These are phyloP conservation scores for Debaryomycetaceae sp. DNA, from an alignment of 1,139 yeast species.

Conservation along the genomic window DNA sequence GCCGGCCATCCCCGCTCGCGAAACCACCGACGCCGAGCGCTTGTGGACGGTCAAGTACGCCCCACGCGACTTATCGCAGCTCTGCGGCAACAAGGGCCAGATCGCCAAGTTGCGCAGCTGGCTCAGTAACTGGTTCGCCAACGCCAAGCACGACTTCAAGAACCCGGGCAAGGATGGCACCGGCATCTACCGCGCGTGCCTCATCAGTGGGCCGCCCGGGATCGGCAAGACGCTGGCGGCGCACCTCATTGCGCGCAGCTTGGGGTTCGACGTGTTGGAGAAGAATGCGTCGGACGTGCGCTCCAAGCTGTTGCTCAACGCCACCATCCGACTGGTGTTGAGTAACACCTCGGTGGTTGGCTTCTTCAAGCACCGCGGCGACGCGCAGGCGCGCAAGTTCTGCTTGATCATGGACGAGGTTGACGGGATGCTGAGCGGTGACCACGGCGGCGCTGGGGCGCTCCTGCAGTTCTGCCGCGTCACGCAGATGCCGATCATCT, in stretches of 20 bases:
- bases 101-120: conserved; percentile 64
- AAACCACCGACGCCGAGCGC: conserved; percentile 46
- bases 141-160: conserved; percentile 53
- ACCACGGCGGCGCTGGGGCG: conserved; percentile 97
- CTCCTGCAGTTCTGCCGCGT: conserved; percentile 81
- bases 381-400: conserved; percentile 41
- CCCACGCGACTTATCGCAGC: conserved; percentile 67
- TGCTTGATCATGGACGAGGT: conserved; percentile 97
- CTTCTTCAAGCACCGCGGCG: conserved; percentile 48
- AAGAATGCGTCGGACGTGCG: conserved; percentile 88
- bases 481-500: conserved; percentile 84
- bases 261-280: conserved; percentile 71
- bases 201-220: conserved; percentile 85
- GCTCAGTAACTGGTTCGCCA: conserved; percentile 73
- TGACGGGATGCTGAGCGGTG: conserved; percentile 99
- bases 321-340: conserved; percentile 64
- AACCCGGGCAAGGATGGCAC: conserved; percentile 56
- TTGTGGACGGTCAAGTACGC: conserved; percentile 95
- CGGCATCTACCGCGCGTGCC: conserved; percentile 71
- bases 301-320: conserved; percentile 70
- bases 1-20: conserved; percentile 19
- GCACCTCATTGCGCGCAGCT: conserved; percentile 60
- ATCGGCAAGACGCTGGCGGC: conserved; percentile 83
- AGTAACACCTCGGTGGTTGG: conserved; percentile 84
- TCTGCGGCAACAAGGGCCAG: conserved; percentile 87